Percentiles rank a stretch among this genome's conserved stretches.
Evolutionary conservation across 805 yeast genomes (phyloP).

Genomic region (Schwanniomyces occidentalis): DNA sequence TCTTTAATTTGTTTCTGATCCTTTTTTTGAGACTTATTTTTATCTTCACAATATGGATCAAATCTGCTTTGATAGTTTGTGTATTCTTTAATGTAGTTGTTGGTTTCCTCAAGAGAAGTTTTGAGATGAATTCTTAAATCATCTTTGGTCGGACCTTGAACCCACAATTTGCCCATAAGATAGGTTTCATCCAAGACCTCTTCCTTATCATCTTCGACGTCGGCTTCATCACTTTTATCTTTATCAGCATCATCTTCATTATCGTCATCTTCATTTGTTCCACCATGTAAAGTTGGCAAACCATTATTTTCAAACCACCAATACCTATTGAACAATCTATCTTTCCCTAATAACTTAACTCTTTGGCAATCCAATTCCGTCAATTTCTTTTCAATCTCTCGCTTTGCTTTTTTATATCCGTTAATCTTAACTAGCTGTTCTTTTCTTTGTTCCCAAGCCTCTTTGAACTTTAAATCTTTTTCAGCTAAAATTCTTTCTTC

Average conservation of each 20-base stretch:
- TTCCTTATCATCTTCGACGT: conserved; percentile 44
- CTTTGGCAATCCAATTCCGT: conserved; percentile 77
- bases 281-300: conserved; percentile 52
- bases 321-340: conserved; percentile 79
- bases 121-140: conserved; percentile 35
- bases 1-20: too few relatives aligned
- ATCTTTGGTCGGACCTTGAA: conserved; percentile 78
- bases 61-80: background rate
- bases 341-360: conserved; percentile 74
- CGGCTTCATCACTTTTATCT: conserved; percentile 21
- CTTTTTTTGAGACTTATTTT: too few relatives aligned
- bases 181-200: conserved; percentile 56
- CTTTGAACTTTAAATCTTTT: conserved; percentile 43
- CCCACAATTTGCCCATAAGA: conserved; percentile 82
- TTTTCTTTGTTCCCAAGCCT: conserved; percentile 46
- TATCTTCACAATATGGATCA: background rate
- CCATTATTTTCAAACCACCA: conserved; percentile 97
- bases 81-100: conserved; percentile 11
- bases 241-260: conserved; percentile 37
- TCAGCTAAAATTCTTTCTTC: conserved; percentile 40
- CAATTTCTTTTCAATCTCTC: conserved; percentile 58
- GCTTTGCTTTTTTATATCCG: conserved; percentile 48
- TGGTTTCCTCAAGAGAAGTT: conserved; percentile 12
- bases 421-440: conserved; percentile 42
- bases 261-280: conserved; percentile 40